Conservation (phyloP, 345 rosid genomes). For the Murraya koenigii region DNA sequence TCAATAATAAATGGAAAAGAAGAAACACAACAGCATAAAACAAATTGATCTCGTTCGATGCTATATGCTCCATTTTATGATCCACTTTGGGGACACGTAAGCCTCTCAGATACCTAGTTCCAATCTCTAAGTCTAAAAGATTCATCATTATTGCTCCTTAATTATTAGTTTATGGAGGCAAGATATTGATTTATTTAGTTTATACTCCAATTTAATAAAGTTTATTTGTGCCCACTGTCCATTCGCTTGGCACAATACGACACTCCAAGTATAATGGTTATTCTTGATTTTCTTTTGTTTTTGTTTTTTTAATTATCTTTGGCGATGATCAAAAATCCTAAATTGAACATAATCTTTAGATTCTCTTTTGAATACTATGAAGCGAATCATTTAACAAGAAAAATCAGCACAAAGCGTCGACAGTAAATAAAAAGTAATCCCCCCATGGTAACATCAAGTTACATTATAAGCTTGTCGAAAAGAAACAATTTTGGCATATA, state of each 20-base stretch:
- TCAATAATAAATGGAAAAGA: background rate
- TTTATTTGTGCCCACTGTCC: background rate
- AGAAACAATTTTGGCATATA: no score
- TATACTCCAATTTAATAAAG: background rate
- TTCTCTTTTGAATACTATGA: background rate
- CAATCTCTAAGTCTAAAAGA: background rate
- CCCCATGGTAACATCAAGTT: no score
- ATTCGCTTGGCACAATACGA: background rate
- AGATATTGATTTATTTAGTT: background rate
- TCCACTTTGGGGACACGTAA: background rate
- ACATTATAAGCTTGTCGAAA: no score
- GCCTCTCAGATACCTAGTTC: background rate
- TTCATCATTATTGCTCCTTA: background rate
- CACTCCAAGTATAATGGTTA: background rate
- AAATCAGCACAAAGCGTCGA: background rate
- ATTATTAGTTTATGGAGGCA: background rate
- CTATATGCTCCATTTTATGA: background rate
- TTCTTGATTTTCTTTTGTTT: no score
- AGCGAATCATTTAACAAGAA: background rate
- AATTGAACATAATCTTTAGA: no score
- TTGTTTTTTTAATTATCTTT: no score
- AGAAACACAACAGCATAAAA: background rate
- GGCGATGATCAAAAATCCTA: no score
- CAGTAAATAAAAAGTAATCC: no score
- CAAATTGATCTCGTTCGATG: background rate